Base-by-base conservation (phyloP, 306 rosid species). In the Arachis stenosperma region DNA sequence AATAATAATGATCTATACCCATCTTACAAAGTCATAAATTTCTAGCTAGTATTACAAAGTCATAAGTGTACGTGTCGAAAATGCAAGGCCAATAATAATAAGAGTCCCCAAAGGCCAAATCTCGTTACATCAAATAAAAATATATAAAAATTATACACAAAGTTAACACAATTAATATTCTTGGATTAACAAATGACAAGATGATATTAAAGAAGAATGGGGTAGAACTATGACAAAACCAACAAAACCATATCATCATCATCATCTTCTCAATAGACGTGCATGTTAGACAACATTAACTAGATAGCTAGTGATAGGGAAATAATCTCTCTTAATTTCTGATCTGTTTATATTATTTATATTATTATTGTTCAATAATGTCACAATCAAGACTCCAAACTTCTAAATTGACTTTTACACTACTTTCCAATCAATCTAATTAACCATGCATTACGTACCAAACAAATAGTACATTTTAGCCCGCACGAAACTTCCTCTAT, bases 401-500 rank as follows among this genome's bases (percentile, higher is more conserved):
- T 76, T 74, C 15, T 13, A 12, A 27, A 65, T 44, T 12, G 61
- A 69, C 65, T 54, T 69, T n/a, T 55, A 73, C 68, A 59, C 52
- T 64, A 8, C 67, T 73, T 51, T 67, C 76, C 63, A 71, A 67
- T 71, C 65, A 63, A 36, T 3, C 40, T 14, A 37, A 15, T 48
- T 56, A 80, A 36, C 46, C 22, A 56, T 42, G 15, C 41, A 62
- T 69, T 65, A 55, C 59, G 72, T 6, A 51, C 66, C 61, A 78
- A 43, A 39, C 73, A 40, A 66, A 62, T 67, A 61, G 44, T 43
- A 59, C 37, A 33, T 65, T 75, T 69, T 77, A 75, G 29, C 76
- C 85, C 52, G 41, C 88, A 86, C 84, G 84, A 64, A 83, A 70
- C 79, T 13, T 43, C 65, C 71, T 46, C 53, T 41, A 7, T 72